Evolutionary conservation across 2,329 filamentous ascomycete genomes (phyloP), one percentile per base, ranked within the genome.

Genomic region (Colletotrichum sp.): DNA sequence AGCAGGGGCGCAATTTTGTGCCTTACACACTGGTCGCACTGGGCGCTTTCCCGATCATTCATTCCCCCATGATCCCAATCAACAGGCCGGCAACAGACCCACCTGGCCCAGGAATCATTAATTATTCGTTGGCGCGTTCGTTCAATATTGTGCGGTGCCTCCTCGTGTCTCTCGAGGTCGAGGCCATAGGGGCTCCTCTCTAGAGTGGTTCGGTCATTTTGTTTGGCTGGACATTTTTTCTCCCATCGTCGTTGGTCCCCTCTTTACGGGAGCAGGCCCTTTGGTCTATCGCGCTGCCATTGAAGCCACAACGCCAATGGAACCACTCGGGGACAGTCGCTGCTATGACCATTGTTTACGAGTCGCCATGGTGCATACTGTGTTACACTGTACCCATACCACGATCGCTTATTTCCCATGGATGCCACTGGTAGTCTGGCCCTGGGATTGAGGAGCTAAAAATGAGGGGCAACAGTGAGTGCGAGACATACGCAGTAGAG

Each of bases 21-120:
- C 69, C 58, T 18, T 48, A 52, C 58, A 24, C 43, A 63, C 58
- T 74, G 32, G 64, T 79, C 75, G 79, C 78, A 79, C 79, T 80
- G 77, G 76, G 79, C 77, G 78, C 78, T 76, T 77, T 62, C 79
- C 77, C 73, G 77, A 78, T 78, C 78, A 76, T 63, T 59, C 73
- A 73, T 73, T 67, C 75, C 71, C 70, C 73, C 59, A 65, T 61
- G 52, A 56, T 58, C 62, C 63, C 66, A 67, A 63, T 71, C 52
- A 67, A 28, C 58, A 30, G 69, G 64, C 26, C 52, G 58, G 61
- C 28, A 69, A 30, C 12, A 21, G 63, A 56, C 67, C 75, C 75
- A 76, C 67, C 30, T n/a, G 43, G 34, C 34, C 66, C 64, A 68
- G 66, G 68, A 71, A 75, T 75, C 63, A 65, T 56, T 59, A 70